Percentiles rank a stretch among this genome's conserved stretches.
Conservation (phyloP, 768 basidiomycete species). For the Lanmaoa pseudosensibilis region DNA sequence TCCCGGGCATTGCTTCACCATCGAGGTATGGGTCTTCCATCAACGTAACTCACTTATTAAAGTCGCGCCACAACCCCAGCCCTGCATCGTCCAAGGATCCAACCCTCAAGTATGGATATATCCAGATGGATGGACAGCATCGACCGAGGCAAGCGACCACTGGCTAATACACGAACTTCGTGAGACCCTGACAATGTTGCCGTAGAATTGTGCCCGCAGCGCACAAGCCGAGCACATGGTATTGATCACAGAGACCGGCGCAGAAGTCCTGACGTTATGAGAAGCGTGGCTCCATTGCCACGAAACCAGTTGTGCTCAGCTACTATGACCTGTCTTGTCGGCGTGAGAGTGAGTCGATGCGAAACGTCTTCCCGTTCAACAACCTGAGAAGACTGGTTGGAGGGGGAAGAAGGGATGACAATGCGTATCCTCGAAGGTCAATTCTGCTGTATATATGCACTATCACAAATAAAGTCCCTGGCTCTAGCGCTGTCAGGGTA, state of each 20-base stretch:
- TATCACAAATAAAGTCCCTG: neutral
- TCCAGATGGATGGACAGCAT: slow-evolving; percentile 93
- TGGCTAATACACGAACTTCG: neutral
- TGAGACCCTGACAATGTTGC: neutral
- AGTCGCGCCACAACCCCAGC: slow-evolving; percentile 40
- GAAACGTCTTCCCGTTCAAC: too few relatives aligned
- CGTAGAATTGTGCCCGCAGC: slow-evolving; percentile 73
- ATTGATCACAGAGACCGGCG: slow-evolving; percentile 74
- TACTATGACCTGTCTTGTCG: neutral
- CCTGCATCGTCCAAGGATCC: slow-evolving; percentile 73
- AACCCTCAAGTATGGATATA: slow-evolving; percentile 73
- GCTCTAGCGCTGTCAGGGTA: neutral
- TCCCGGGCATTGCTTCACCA: slow-evolving; percentile 89
- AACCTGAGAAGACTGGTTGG: neutral
- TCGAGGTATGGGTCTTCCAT: slow-evolving; percentile 56
- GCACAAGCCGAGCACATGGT: slow-evolving; percentile 91
- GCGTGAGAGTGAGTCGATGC: neutral
- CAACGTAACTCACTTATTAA: neutral
- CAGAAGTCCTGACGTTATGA: slow-evolving; percentile 70
- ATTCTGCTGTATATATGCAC: neutral
- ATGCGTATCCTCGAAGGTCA: neutral
- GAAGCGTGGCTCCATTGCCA: neutral
- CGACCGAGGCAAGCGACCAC: slow-evolving; percentile 62
- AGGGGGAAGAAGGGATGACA: neutral
- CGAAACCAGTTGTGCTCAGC: neutral